phyloP scores from a whole-genome alignment of 2,329 filamentous ascomycete species.

The Rugonectria rugulosa region DNA sequence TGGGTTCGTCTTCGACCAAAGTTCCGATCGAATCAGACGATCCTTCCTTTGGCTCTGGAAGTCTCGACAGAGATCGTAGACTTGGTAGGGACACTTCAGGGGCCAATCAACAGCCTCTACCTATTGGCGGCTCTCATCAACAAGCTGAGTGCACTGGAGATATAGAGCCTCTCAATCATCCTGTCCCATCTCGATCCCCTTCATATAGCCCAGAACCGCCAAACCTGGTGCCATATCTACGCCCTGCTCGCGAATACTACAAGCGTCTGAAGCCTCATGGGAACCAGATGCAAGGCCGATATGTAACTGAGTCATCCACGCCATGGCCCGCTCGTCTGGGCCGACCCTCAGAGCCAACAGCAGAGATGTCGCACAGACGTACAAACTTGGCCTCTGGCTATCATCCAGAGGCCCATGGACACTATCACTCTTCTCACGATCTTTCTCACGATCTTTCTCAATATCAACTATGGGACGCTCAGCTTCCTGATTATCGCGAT shows the following conservation, averaged over 20 bases:
- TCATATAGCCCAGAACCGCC: constrained; percentile 7
- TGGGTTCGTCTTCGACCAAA: background rate
- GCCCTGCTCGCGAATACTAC: constrained; percentile 42
- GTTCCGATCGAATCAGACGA: background rate
- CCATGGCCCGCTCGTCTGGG: constrained; percentile 4
- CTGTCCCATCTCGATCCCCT: background rate
- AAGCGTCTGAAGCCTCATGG: constrained; percentile 29
- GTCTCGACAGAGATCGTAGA: too few relatives aligned
- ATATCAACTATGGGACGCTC: too few relatives aligned
- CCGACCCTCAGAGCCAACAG: constrained; percentile 5
- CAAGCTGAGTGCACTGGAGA: background rate
- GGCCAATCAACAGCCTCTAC: too few relatives aligned
- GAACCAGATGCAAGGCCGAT: background rate
- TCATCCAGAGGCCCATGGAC: background rate
- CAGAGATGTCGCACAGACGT: background rate
- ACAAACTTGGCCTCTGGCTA: constrained; percentile 3
- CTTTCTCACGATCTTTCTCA: constrained; percentile 17
- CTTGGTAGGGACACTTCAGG: too few relatives aligned
- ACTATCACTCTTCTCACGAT: background rate
- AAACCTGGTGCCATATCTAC: constrained; percentile 31
- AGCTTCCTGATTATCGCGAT: constrained; percentile 26
- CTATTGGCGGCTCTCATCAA: too few relatives aligned
- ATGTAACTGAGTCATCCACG: background rate
- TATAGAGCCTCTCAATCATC: background rate
- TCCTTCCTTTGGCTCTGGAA: too few relatives aligned